Percentiles rank a stretch among this genome's conserved stretches.
Conservation (phyloP, 1,284 basidiomycete genomes). For the Chondrostereum purpureum region DNA sequence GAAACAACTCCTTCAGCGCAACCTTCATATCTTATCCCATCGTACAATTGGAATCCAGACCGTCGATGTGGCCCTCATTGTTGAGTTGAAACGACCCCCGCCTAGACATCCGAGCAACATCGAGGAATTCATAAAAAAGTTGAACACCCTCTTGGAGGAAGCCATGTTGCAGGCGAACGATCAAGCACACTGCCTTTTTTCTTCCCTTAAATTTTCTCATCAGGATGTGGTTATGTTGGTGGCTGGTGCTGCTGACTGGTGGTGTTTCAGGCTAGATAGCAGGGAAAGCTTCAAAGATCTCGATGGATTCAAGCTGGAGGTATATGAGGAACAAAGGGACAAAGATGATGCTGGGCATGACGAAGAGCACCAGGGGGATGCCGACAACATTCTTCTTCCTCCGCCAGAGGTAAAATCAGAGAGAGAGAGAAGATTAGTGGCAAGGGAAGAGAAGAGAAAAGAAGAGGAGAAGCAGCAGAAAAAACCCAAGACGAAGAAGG, state of each 20-base stretch:
- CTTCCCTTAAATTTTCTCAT: neutral
- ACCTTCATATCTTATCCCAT: too few species aligned
- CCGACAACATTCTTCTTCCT: neutral
- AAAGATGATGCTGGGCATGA: neutral
- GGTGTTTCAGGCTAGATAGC: neutral
- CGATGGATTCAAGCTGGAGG: neutral
- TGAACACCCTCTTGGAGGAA: neutral
- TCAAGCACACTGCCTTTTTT: neutral
- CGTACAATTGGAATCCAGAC: neutral
- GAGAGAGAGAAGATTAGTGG: neutral
- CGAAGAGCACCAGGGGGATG: neutral
- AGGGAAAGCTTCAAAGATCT: neutral
- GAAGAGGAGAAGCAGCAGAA: too few species aligned
- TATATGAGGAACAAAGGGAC: neutral
- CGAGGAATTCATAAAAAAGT: neutral
- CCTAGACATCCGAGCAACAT: neutral
- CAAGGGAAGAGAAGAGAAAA: too few species aligned
- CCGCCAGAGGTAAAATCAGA: neutral
- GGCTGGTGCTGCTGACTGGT: neutral
- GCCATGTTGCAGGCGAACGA: neutral
- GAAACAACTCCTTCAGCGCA: too few species aligned
- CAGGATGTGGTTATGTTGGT: neutral
- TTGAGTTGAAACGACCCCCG: neutral
- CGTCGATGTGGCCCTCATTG: neutral
- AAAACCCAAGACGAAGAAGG: too few species aligned